phyloP scores from a whole-genome alignment of 495 filamentous ascomycete species.

The Aspergillus ellipticus region DNA sequence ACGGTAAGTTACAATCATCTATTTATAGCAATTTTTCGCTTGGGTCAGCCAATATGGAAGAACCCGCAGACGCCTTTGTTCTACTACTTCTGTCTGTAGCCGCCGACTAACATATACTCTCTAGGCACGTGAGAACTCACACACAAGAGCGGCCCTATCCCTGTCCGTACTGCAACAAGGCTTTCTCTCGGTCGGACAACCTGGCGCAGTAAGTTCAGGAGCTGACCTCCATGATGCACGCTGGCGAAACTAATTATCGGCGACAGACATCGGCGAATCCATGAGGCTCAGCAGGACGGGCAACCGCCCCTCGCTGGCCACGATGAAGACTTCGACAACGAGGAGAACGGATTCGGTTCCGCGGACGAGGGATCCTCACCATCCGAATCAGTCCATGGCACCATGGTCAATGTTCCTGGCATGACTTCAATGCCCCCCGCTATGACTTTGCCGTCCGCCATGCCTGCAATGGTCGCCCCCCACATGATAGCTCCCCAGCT shows the following conservation, averaged over 20 bases:
- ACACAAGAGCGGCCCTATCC: constrained; percentile 98
- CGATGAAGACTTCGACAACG: constrained; percentile 78
- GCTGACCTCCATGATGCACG: constrained; percentile 1
- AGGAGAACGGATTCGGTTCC: constrained; percentile 67
- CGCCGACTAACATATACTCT: constrained; percentile 53
- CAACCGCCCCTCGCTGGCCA: constrained; percentile 48
- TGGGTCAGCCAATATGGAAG: constrained; percentile 2
- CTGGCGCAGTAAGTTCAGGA: constrained; percentile 79
- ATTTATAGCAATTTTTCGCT: constrained; percentile 17
- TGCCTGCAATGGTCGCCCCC: constrained; percentile 30
- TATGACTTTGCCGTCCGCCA: constrained; percentile 36
- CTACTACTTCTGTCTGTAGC: constrained; percentile 51
- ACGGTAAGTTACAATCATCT: constrained; percentile 62
- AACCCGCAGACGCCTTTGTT: constrained; percentile 21
- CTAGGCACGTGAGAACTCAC: constrained; percentile 96
- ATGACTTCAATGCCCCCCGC: constrained; percentile 40
- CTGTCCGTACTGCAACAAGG: constrained; percentile 96
- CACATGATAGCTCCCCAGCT: constrained; percentile 47
- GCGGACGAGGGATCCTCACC: constrained; percentile 70
- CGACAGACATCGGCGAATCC: constrained; percentile 85
- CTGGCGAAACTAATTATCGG: constrained; percentile 1
- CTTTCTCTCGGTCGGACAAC: constrained; percentile 97
- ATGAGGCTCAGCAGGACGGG: constrained; percentile 76
- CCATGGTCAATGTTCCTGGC: constrained; percentile 32
- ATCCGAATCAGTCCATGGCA: constrained; percentile 31